These are phyloP conservation scores for Xanthoconium purpureum DNA, from an alignment of 768 basidiomycete species.

Conservation along the genomic window DNA sequence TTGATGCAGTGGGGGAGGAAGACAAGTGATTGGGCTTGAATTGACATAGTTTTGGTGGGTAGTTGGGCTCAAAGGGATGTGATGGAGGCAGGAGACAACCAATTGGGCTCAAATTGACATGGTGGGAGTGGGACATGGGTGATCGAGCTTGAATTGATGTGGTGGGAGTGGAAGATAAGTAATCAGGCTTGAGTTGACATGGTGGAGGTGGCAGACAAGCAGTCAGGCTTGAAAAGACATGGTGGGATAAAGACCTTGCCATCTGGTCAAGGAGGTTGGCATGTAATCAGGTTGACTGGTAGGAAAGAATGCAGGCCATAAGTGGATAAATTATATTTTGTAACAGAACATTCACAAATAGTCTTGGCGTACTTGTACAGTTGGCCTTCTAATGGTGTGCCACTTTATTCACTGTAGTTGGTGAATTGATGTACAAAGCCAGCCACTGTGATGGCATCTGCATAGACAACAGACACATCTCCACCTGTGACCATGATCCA, in stretches of 20 bases:
- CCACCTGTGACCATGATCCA: slow-evolving; percentile 99
- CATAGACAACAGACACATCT: slow-evolving; percentile 70
- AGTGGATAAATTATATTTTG: background rate
- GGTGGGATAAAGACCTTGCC: slow-evolving; percentile 90
- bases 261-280: slow-evolving; percentile 73
- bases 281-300: slow-evolving; percentile 91
- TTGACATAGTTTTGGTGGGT: too few relatives aligned
- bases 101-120: too few relatives aligned
- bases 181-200: too few relatives aligned
- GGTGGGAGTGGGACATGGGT: too few relatives aligned
- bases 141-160: too few relatives aligned
- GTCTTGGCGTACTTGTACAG: slow-evolving; percentile 99
- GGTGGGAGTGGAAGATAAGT: too few relatives aligned
- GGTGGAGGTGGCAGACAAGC: too few relatives aligned
- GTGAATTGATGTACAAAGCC: slow-evolving; percentile 98
- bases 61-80: too few relatives aligned
- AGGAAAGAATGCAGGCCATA: background rate
- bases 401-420: slow-evolving; percentile 99
- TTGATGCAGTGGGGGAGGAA: too few relatives aligned
- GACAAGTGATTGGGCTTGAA: too few relatives aligned
- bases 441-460: slow-evolving; percentile 82
- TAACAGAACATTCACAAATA: slow-evolving; percentile 57
- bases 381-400: slow-evolving; percentile 96
- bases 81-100: too few relatives aligned
- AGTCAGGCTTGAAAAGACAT: too few relatives aligned